Base-by-base conservation (phyloP, 2,329 filamentous ascomycete genomes). In the Penicillium griseofulvum region DNA sequence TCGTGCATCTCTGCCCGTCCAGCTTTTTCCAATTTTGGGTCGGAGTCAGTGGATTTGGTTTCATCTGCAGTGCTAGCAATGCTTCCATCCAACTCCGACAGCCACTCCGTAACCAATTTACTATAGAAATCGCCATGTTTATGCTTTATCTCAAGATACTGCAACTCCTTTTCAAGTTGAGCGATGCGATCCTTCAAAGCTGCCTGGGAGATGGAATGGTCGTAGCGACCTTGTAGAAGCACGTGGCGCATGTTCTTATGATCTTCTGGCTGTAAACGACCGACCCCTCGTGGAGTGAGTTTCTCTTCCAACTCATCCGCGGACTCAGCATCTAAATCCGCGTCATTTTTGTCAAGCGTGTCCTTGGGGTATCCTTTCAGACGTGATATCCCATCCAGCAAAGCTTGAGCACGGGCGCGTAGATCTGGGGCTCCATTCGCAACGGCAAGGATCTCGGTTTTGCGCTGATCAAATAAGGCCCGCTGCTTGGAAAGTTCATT, bases 111-210 rank as follows among this genome's bases (percentile, higher is more conserved):
- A 12, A 84, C 79, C 24, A 87, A 67, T 37, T 78, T 68, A 17
- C 80, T 79, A 64, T 85, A 86, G 31, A 87, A 74, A 7, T 76
- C 73, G 0, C 83, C 83, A 63, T 84, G 82, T 17, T 81, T 75
- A 60, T 83, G 80, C 55, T 80, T 83, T 46, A 78, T 74, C n/a
- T 76, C 76, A 59, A 83, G 75, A n/a, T 78, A 72, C 14, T 74
- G 66, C 5, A 86, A 60, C 33, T 79, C 76, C 26, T 74, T 67
- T 33, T 76, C 69, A n/a, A 86, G 64, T 24, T 75, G 71, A 14
- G 67, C 59, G 58, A 84, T 77, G 69, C 79, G 83, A 41, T 76
- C 74, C 1, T 65, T 60, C 7, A 86, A 57, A 19, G 78, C 73
- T 19, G 69, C 62, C 11, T 76, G 62, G 0, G 81, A 80, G 19